Conservation (phyloP, 305 asterid species). For the Solanum hybrid region DNA sequence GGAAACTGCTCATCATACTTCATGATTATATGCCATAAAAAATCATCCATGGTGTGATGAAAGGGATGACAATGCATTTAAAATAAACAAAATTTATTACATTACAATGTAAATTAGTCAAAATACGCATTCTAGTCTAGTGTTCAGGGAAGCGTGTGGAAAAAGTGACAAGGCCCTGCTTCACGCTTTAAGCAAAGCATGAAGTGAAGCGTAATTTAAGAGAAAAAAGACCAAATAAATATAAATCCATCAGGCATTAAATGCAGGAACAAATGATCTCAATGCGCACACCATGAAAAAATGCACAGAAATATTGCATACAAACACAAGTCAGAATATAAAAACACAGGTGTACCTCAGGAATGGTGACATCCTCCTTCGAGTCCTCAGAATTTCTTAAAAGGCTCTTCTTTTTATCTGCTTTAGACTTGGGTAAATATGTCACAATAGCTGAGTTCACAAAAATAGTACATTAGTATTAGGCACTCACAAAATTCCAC, state of each 20-base stretch:
- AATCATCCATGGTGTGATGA: neutral
- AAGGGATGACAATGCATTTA: neutral
- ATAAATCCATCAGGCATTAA: neutral
- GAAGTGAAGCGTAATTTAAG: neutral
- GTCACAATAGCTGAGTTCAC: slow-evolving; percentile 51
- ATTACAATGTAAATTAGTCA: neutral
- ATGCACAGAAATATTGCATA: neutral
- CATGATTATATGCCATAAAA: neutral
- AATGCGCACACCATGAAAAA: neutral
- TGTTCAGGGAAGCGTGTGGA: neutral
- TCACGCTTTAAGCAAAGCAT: neutral
- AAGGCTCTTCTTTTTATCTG: slow-evolving; percentile 71
- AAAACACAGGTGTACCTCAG: slow-evolving; percentile 39
- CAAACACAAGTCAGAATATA: neutral
- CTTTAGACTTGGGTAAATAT: slow-evolving; percentile 77
- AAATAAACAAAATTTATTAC: neutral
- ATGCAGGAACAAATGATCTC: neutral
- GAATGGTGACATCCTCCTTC: slow-evolving; percentile 20
- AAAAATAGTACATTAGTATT: slow-evolving; percentile 2
- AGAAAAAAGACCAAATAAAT: no score
- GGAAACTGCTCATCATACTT: neutral
- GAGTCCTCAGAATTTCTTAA: slow-evolving; percentile 47
- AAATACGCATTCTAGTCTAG: neutral
- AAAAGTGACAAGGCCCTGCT: neutral
- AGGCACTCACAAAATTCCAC: neutral